Percentiles rank a stretch among this genome's conserved stretches.
Conservation (phyloP, 768 basidiomycete species). For the Candolleomyces eurysporus region DNA sequence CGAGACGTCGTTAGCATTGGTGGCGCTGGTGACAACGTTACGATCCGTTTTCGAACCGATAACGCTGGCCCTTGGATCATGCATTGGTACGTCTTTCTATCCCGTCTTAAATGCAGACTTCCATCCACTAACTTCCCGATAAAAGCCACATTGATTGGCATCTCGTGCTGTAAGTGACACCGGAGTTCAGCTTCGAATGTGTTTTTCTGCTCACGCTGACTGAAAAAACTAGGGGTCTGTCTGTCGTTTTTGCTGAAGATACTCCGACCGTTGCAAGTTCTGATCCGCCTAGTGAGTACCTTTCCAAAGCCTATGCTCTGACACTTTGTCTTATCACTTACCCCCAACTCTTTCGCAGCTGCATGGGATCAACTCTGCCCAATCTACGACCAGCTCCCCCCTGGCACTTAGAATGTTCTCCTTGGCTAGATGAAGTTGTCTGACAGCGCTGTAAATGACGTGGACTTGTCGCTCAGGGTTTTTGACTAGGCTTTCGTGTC, state of each 20-base stretch:
- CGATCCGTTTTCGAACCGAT: constrained; percentile 56
- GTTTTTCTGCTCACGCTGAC: no score
- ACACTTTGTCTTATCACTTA: neutral
- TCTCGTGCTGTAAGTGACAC: no score
- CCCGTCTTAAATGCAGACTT: constrained; percentile 9
- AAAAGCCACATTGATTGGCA: no score
- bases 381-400: constrained; percentile 20
- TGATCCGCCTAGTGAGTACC: constrained; percentile 7
- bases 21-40: constrained; percentile 31
- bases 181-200: no score
- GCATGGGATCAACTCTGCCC: constrained; percentile 30
- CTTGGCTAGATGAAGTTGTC: neutral
- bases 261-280: constrained; percentile 15
- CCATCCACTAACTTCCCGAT: no score
- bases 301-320: no score
- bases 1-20: constrained; percentile 48
- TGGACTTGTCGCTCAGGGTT: no score
- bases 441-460: no score
- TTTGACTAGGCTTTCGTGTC: no score
- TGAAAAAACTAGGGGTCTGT: constrained; percentile 26
- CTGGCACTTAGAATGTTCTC: constrained; percentile 3
- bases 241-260: constrained; percentile 38
- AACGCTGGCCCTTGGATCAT: constrained; percentile 57
- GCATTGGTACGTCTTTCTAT: constrained; percentile 32
- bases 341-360: constrained; percentile 2